Evolutionary conservation across 2,329 filamentous ascomycete species (phyloP).

Genomic region (Ophiognomonia clavigignenti-juglandacearum): DNA sequence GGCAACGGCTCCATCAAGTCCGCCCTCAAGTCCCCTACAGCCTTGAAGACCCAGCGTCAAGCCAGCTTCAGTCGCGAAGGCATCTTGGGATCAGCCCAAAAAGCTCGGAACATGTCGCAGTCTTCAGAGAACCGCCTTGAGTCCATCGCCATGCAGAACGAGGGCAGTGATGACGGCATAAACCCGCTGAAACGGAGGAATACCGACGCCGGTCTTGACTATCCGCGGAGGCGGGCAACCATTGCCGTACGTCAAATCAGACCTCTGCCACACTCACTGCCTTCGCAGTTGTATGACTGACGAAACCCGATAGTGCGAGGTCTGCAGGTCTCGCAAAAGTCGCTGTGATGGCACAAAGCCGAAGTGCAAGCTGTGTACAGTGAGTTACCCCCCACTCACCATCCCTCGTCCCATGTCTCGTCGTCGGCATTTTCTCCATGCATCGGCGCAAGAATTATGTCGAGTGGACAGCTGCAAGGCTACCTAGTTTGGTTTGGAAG

Average conservation of each 20-base stretch:
- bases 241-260: constrained; percentile 52
- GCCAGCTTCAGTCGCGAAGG: constrained; percentile 50
- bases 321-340: constrained; percentile 75
- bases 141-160: constrained; percentile 36
- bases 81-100: constrained; percentile 48
- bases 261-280: constrained; percentile 1
- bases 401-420: not conserved
- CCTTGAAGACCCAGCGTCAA: constrained; percentile 42
- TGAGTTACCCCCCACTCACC: not conserved
- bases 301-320: constrained; percentile 70
- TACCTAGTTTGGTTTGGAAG: not conserved
- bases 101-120: constrained; percentile 51
- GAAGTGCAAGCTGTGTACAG: constrained; percentile 76
- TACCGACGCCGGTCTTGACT: constrained; percentile 57
- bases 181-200: constrained; percentile 59
- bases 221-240: constrained; percentile 59
- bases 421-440: no score
- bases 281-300: not conserved
- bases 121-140: constrained; percentile 45
- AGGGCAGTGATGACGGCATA: constrained; percentile 45
- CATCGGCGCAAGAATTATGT: no score
- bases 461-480: no score
- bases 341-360: constrained; percentile 75
- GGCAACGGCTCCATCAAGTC: constrained; percentile 39
- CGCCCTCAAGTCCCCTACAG: constrained; percentile 51